phyloP scores from a whole-genome alignment of 257 asterid genomes.

The Hygrophila difformis region DNA sequence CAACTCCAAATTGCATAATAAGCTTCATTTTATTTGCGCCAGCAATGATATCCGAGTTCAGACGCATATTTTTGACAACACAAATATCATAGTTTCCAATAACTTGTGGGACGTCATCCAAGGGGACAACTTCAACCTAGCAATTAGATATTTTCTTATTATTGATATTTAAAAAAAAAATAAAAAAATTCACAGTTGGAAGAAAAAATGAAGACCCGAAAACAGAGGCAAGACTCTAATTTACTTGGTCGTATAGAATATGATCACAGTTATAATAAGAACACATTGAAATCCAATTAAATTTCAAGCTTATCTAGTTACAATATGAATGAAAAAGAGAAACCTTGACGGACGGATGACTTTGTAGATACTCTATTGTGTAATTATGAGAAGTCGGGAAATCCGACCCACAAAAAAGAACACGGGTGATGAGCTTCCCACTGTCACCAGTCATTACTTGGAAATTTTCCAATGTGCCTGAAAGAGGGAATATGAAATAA shows the following conservation, averaged over 20 bases:
- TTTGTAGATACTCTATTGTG: constrained; percentile 66
- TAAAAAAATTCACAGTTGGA: neutral
- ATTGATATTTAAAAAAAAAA: too few relatives aligned
- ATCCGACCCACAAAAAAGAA: constrained; percentile 77
- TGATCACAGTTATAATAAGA: neutral
- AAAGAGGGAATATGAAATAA: constrained; percentile 10
- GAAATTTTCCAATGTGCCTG: constrained; percentile 27
- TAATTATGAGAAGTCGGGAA: constrained; percentile 74
- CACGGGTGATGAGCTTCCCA: constrained; percentile 31
- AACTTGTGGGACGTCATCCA: constrained; percentile 48
- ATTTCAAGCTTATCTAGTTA: too few relatives aligned
- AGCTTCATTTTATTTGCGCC: constrained; percentile 77
- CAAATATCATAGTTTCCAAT: constrained; percentile 75
- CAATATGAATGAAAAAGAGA: constrained; percentile 1
- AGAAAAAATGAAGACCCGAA: neutral
- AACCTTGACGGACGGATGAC: constrained; percentile 55
- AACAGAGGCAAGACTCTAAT: neutral
- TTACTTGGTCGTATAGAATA: neutral
- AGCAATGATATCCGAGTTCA: constrained; percentile 63
- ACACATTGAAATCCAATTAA: too few relatives aligned
- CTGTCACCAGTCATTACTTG: constrained; percentile 27
- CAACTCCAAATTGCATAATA: constrained; percentile 96
- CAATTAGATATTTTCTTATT: too few relatives aligned
- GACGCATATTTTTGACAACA: constrained; percentile 52
- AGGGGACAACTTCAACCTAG: constrained; percentile 76